These are phyloP conservation scores for Candida nanaspora DNA, from an alignment of 805 yeast species.

Conservation along the genomic window DNA sequence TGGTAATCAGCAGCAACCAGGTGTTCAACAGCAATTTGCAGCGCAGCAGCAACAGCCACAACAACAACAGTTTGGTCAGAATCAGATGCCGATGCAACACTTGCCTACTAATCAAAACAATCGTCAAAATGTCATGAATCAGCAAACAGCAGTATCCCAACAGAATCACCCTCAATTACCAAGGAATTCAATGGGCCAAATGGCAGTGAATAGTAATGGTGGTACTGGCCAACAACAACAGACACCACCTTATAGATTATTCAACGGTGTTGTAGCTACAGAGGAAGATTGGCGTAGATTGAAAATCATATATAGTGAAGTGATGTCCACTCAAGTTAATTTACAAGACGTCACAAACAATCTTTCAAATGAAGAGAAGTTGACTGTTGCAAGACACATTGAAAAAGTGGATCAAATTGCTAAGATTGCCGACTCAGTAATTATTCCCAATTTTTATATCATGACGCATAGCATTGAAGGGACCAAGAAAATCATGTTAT, in stretches of 20 bases:
- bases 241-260: constrained; percentile 5
- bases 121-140: neutral
- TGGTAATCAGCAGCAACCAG: constrained; percentile 5
- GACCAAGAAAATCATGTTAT: constrained; percentile 68
- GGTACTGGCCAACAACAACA: neutral
- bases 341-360: constrained; percentile 58
- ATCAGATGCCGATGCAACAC: constrained; percentile 14
- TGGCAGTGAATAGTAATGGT: neutral
- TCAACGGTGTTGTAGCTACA: constrained; percentile 32
- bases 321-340: constrained; percentile 56
- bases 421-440: constrained; percentile 57
- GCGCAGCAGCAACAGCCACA: too few species aligned
- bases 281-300: constrained; percentile 59
- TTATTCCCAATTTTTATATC: constrained; percentile 71
- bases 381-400: constrained; percentile 47
- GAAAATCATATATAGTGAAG: constrained; percentile 61
- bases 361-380: constrained; percentile 59
- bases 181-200: neutral
- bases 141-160: neutral
- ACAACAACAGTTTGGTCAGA: constrained; percentile 8
- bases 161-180: neutral
- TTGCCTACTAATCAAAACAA: constrained; percentile 26
- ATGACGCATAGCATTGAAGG: constrained; percentile 71
- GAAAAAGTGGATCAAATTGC: constrained; percentile 51
- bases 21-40: constrained; percentile 9